phyloP scores from a whole-genome alignment of 1,139 yeast genomes.

The Debaryomycetaceae sp. region DNA sequence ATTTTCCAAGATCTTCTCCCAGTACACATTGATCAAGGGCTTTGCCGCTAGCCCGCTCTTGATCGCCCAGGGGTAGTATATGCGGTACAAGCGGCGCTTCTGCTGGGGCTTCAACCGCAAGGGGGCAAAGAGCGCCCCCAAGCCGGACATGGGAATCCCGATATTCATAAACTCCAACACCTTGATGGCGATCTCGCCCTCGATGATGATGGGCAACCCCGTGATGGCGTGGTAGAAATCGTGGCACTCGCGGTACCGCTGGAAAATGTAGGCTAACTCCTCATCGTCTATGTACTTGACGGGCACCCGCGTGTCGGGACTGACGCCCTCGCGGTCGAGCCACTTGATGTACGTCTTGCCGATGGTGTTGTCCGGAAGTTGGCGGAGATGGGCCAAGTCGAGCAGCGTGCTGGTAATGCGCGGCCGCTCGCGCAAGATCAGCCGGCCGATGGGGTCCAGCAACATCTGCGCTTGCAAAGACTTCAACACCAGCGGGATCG shows the following conservation, averaged over 20 bases:
- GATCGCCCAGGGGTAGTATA: conserved; percentile 89
- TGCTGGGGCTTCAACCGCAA: conserved; percentile 55
- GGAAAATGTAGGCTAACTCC: conserved; percentile 86
- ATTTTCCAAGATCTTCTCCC: conserved; percentile 80
- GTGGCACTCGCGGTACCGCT: conserved; percentile 92
- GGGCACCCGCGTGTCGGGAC: conserved; percentile 89
- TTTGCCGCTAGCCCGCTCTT: conserved; percentile 68
- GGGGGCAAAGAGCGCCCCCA: conserved; percentile 88
- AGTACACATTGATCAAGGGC: conserved; percentile 81
- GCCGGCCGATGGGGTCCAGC: conserved; percentile 68
- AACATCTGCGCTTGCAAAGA: conserved; percentile 71
- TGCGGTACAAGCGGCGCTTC: conserved; percentile 48
- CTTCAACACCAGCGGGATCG: conserved; percentile 62
- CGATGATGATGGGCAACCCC: conserved; percentile 85
- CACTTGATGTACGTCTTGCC: conserved; percentile 78
- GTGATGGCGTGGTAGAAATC: conserved; percentile 94
- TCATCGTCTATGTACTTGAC: conserved; percentile 86
- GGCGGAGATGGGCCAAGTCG: conserved; percentile 55
- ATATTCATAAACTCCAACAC: conserved; percentile 89
- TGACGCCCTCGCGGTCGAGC: conserved; percentile 83
- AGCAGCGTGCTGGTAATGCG: conserved; percentile 72
- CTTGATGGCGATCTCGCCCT: conserved; percentile 93
- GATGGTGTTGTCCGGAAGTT: conserved; percentile 65
- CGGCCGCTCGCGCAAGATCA: conserved; percentile 74
- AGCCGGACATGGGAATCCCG: conserved; percentile 93